Conservation (phyloP, 2,329 filamentous ascomycete species). For the Fusarium denticulatum region DNA sequence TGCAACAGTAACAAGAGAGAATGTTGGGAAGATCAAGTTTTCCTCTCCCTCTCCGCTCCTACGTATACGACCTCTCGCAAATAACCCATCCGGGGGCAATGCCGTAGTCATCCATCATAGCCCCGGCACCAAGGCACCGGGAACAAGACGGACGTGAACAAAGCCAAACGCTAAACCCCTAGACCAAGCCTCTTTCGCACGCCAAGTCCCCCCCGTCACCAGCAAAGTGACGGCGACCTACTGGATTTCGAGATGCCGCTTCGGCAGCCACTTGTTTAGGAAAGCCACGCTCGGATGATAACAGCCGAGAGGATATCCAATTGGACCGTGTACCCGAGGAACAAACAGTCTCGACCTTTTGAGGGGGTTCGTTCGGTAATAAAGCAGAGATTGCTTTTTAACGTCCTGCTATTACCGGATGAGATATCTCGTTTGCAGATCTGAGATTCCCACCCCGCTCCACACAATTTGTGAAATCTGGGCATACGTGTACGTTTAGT, state of each 20-base stretch:
- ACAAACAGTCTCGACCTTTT: neutral
- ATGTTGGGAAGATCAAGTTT: neutral
- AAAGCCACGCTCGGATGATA: constrained; percentile 3
- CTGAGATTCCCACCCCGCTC: constrained; percentile 17
- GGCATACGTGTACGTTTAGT: neutral
- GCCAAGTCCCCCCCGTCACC: neutral
- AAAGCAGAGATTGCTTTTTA: neutral
- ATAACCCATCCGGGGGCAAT: neutral
- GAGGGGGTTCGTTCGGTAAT: neutral
- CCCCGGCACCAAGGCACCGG: constrained; percentile 15
- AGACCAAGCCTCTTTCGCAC: constrained; percentile 18
- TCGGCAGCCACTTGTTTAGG: constrained; percentile 12
- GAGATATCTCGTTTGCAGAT: constrained; percentile 24
- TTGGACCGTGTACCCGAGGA: constrained; percentile 3
- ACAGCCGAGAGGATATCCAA: constrained; percentile 9
- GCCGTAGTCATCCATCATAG: neutral
- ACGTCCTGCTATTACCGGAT: constrained; percentile 11
- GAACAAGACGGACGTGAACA: constrained; percentile 39
- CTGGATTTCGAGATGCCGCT: constrained; percentile 2
- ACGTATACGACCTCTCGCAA: neutral
- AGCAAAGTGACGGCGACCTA: neutral
- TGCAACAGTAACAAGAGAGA: neutral
- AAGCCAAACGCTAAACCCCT: constrained; percentile 12
- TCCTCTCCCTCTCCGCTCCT: neutral
- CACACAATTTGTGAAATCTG: neutral